Conservation (phyloP, 805 yeast species). For the Helenozyma baotianmanensis region DNA sequence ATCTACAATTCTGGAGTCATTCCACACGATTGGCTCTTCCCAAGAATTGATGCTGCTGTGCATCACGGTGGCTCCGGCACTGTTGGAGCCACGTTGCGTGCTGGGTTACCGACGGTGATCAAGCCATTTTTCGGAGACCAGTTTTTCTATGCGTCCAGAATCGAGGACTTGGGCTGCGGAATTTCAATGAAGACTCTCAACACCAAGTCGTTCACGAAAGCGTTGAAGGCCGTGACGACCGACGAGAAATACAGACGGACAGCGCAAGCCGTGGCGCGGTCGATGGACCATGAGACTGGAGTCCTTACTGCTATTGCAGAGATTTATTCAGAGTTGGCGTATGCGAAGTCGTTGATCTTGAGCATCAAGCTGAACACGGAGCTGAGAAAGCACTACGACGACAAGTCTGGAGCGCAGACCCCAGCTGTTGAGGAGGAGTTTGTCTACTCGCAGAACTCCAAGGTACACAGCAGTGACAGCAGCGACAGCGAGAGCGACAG, state of each 20-base stretch:
- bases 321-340: slow-evolving; percentile 76
- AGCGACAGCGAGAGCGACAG: too few species aligned
- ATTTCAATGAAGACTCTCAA: slow-evolving; percentile 65
- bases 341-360: slow-evolving; percentile 57
- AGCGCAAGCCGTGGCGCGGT: slow-evolving; percentile 59
- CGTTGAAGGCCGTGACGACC: slow-evolving; percentile 63
- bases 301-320: slow-evolving; percentile 69
- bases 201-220: slow-evolving; percentile 56
- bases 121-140: slow-evolving; percentile 98
- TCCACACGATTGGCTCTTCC: slow-evolving; percentile 95
- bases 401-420: slow-evolving; percentile 24
- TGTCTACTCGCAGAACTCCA: too few species aligned
- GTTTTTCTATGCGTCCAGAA: slow-evolving; percentile 81
- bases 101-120: slow-evolving; percentile 84
- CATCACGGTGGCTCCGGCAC: slow-evolving; percentile 98
- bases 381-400: slow-evolving; percentile 15
- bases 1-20: slow-evolving; percentile 66
- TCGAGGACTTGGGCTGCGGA: slow-evolving; percentile 89
- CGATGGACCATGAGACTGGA: slow-evolving; percentile 73
- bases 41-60: slow-evolving; percentile 86
- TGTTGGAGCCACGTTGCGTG: slow-evolving; percentile 84
- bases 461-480: too few species aligned
- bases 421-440: slow-evolving; percentile 20
- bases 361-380: slow-evolving; percentile 40
- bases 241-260: slow-evolving; percentile 62